Percentiles rank a stretch among this genome's conserved stretches.
These are phyloP conservation scores for Gnetum montanum DNA, from an alignment of 75 land plant genomes.

Conservation along the genomic window DNA sequence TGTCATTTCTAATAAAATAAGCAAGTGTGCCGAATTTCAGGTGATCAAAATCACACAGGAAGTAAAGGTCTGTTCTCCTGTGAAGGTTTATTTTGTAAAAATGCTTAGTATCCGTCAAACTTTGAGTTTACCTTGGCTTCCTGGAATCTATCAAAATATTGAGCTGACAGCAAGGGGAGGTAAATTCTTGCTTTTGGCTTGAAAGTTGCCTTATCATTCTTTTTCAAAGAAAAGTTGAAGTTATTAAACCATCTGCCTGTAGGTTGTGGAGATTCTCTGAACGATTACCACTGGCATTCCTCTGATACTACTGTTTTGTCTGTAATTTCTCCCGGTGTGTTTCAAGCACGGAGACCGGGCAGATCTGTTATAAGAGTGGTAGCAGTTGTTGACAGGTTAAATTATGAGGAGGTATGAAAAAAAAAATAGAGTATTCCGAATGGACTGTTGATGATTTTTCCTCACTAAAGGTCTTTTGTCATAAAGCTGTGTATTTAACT, in stretches of 20 bases:
- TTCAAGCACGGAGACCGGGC: constrained; percentile 61
- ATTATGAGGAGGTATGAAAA: constrained; percentile 72
- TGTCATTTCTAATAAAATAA: neutral
- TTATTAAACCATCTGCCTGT: too few relatives aligned
- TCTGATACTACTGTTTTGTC: constrained; percentile 52
- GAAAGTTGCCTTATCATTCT: too few relatives aligned
- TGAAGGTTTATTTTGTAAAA: constrained; percentile 24
- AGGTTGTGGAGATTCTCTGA: constrained; percentile 70
- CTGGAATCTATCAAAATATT: constrained; percentile 55
- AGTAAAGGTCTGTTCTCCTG: constrained; percentile 57
- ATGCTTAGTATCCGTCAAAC: constrained; percentile 5
- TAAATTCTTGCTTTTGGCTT: too few relatives aligned
- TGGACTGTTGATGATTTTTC: neutral
- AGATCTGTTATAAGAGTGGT: constrained; percentile 59
- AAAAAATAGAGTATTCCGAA: neutral
- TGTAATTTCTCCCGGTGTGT: constrained; percentile 52
- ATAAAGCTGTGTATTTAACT: too few relatives aligned
- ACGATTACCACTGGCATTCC: constrained; percentile 76
- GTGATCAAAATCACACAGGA: constrained; percentile 68
- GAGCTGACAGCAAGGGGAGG: constrained; percentile 71
- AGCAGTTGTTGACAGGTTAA: constrained; percentile 53
- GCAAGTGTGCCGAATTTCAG: constrained; percentile 20
- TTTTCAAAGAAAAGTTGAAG: too few relatives aligned
- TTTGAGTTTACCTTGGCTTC: constrained; percentile 77
- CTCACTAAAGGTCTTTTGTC: too few relatives aligned